Evolutionary conservation across 805 yeast genomes (phyloP), one percentile per base, ranked within the genome.

Genomic region (Wickerhamiella lipophila): DNA sequence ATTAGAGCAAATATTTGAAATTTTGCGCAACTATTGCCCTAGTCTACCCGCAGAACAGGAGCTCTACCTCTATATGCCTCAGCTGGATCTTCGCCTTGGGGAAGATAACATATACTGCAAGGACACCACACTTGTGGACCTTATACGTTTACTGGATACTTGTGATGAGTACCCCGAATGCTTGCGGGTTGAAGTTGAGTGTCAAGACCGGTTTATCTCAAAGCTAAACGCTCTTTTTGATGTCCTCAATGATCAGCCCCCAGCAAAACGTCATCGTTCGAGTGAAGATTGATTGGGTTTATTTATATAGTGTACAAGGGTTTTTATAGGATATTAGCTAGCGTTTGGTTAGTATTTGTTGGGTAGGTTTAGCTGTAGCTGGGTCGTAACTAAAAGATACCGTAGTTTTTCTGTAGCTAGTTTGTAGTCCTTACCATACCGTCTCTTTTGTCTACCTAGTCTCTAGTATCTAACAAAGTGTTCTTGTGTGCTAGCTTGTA

Each of bases 61-160:
- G 54, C 43, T 58, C 22, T 49, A 54, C 4, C 48, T 60, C 34
- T 30, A 46, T 3, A 50, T 59, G 25, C 49, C 52, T 2, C 58
- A 54, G 34, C 50, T 60, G 18, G 59, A 51, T 1, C 55, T 60
- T 12, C 38, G 15, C 12, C 27, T 60, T 12, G 56, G 58, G 8
- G 64, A 59, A 49, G 64, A 60, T 38, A 60, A 59, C 36, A 38
- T 54, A 26, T 59, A 57, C 52, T 39, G 53, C 40, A 46, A 46
- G 11, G 61, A 59, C 19, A 50, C 60, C 11, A 56, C 56, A 3
- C 25, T 60, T 6, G 40, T 49, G 11, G 62, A 59, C 42, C 41
- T 60, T 16, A 26, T 56, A 13, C 51, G 48, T 35, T 45, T 59
- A 6, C 55, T 50, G 30, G 56, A 52, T n/a, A 48, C 56, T 15